These are phyloP conservation scores for Forsythia viridissima DNA, from an alignment of 257 asterid genomes.

Conservation along the genomic window DNA sequence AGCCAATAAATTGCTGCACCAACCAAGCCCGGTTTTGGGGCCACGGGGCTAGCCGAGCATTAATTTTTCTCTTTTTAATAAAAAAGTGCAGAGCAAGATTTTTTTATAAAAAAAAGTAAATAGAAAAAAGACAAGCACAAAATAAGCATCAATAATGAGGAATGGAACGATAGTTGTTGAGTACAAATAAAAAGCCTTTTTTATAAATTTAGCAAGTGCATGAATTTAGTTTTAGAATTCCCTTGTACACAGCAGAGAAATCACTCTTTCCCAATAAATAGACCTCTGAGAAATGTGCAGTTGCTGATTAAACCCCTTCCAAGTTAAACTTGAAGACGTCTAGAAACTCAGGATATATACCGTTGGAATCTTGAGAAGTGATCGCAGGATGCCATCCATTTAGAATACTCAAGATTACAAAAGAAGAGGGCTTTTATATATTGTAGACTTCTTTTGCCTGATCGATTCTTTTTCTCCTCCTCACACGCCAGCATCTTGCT, in stretches of 20 bases:
- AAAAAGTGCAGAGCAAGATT: too few species aligned
- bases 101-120: too few species aligned
- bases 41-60: too few species aligned
- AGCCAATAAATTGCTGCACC: too few species aligned
- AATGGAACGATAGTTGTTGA: too few species aligned
- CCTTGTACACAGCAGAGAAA: constrained; percentile 72
- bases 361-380: constrained; percentile 39
- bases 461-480: constrained; percentile 68
- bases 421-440: constrained; percentile 63
- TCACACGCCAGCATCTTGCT: constrained; percentile 82
- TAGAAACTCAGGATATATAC: constrained; percentile 33
- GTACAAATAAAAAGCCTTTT: too few species aligned
- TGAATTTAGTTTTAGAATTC: constrained; percentile 44
- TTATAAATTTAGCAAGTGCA: too few species aligned
- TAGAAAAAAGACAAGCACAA: too few species aligned
- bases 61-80: too few species aligned
- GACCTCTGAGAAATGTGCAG: constrained; percentile 81
- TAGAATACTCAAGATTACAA: constrained; percentile 50
- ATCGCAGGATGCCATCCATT: constrained; percentile 49
- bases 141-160: too few species aligned
- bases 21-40: too few species aligned
- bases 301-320: constrained; percentile 91
- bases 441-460: constrained; percentile 36
- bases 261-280: constrained; percentile 80
- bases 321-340: constrained; percentile 58